These are phyloP conservation scores for Phytopythium oedochilum DNA, from an alignment of 352 stramenopile genomes.

Conservation along the genomic window DNA sequence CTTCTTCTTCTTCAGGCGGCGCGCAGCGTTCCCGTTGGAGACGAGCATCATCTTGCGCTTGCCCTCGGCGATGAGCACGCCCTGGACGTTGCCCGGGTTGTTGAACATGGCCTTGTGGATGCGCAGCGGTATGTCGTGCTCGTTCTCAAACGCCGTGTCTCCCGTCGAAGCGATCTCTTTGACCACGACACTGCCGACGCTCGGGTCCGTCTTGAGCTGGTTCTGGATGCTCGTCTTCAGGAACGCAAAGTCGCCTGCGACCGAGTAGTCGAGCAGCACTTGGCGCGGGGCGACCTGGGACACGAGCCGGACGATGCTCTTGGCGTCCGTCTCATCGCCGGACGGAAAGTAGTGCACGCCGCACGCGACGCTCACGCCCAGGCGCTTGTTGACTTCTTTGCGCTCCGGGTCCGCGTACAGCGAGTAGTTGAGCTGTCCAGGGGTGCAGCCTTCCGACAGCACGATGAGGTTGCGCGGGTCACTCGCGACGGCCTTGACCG, in stretches of 20 bases:
- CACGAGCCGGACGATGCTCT: constrained; percentile 78
- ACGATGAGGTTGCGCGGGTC: constrained; percentile 84
- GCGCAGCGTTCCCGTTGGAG: constrained; percentile 49
- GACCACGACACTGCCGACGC: constrained; percentile 14
- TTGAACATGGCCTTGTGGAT: constrained; percentile 88
- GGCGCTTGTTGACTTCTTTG: constrained; percentile 59
- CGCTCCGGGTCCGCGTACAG: constrained; percentile 75
- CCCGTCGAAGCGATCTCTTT: constrained; percentile 26
- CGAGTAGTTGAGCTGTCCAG: constrained; percentile 76
- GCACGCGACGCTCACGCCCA: constrained; percentile 65
- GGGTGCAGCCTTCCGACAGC: constrained; percentile 78
- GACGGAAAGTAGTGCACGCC: constrained; percentile 84
- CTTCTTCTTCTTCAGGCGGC: constrained; percentile 85
- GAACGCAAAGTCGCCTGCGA: constrained; percentile 58
- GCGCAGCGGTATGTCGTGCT: constrained; percentile 56
- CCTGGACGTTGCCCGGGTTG: constrained; percentile 65
- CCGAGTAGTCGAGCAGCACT: constrained; percentile 58
- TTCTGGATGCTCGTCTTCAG: constrained; percentile 56
- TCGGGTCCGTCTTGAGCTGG: constrained; percentile 40
- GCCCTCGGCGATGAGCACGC: constrained; percentile 69
- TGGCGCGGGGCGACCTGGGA: constrained; percentile 50
- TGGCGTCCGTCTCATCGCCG: constrained; percentile 79
- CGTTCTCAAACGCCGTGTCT: constrained; percentile 31
- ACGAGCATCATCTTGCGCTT: constrained; percentile 83
- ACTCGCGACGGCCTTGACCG: constrained; percentile 50